phyloP scores from a whole-genome alignment of 371 early-diverging fungal genomes.

The Mortierella sp. region DNA sequence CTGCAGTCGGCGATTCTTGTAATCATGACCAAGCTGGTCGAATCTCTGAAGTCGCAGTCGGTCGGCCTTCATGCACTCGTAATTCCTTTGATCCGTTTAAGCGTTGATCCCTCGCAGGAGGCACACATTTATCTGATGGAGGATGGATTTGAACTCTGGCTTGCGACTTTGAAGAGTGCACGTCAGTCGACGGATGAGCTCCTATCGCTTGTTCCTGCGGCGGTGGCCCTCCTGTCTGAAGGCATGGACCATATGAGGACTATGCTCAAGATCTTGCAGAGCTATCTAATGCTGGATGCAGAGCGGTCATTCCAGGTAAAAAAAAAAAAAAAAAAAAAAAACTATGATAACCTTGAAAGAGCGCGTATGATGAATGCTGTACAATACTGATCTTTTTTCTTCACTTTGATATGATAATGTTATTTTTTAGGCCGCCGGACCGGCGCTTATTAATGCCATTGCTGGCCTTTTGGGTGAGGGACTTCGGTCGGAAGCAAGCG shows the following conservation, averaged over 20 bases:
- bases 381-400: too few species aligned
- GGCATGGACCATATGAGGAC: conserved; percentile 81
- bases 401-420: too few species aligned
- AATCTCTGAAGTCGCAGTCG: conserved; percentile 78
- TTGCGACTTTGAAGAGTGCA: conserved; percentile 77
- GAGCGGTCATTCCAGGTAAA: conserved; percentile 38
- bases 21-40: conserved; percentile 79
- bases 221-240: conserved; percentile 74
- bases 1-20: conserved; percentile 84
- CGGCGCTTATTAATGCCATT: conserved; percentile 64
- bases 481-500: conserved; percentile 70
- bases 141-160: conserved; percentile 91
- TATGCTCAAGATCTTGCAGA: conserved; percentile 81
- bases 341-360: too few species aligned
- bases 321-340: too few species aligned
- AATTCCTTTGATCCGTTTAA: conserved; percentile 78
- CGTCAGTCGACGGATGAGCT: conserved; percentile 63
- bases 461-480: conserved; percentile 64
- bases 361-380: too few species aligned
- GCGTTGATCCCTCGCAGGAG: conserved; percentile 75
- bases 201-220: conserved; percentile 69
- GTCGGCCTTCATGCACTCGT: conserved; percentile 77
- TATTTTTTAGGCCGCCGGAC: conserved; percentile 54
- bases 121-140: conserved; percentile 88
- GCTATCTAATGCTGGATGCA: conserved; percentile 77